Evolutionary conservation across 176 grass and related monocot species (phyloP), one percentile per base, ranked within the genome.

Genomic region (Pharus latifolius): DNA sequence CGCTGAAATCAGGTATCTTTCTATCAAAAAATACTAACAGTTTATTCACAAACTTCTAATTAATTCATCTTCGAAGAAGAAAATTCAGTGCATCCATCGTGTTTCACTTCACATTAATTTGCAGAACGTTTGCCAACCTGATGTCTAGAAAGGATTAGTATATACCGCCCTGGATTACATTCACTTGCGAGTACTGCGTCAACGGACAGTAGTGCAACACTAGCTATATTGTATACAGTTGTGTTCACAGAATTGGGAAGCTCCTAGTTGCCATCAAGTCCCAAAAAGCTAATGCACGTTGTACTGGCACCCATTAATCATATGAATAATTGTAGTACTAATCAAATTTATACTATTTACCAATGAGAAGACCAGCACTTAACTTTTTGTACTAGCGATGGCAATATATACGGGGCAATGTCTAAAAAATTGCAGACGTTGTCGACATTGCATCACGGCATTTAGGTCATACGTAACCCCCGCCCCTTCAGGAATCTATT

Each of bases 91-190:
- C 7, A 31, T 3, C 11, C 34, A 43, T 40, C 47, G 17, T 54
- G 25, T 65, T 34, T 64, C 47, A 55, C 55, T 11, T 32, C 48
- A 7, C 60, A 65, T 11, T 44, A 16, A 44, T 76, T 63, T 54
- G 60, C 47, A 65, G 47, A 43, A 41, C 46, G 40, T 24, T 14
- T 11, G 6, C 34, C 7, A n/a, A n/a, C n/a, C n/a, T n/a, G n/a
- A n/a, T n/a, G n/a, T n/a, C n/a, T n/a, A 50, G 33, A 46, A 40
- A 75, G 22, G 57, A 75, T 75, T 38, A 63, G 16, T 20, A 63
- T 16, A 27, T 51, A 19, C 52, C 52, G 30, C 30, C 51, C 69
- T 44, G 14, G 57, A 63, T 26, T 51, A 61, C 71, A 74, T 49
- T 27, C 34, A 27, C 37, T 74, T 2, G 48, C 32, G 10, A 41